Percentiles rank a stretch among this genome's conserved stretches.
Evolutionary conservation across 176 grass and related monocot species (phyloP).

Genomic region (Carex littledalei): DNA sequence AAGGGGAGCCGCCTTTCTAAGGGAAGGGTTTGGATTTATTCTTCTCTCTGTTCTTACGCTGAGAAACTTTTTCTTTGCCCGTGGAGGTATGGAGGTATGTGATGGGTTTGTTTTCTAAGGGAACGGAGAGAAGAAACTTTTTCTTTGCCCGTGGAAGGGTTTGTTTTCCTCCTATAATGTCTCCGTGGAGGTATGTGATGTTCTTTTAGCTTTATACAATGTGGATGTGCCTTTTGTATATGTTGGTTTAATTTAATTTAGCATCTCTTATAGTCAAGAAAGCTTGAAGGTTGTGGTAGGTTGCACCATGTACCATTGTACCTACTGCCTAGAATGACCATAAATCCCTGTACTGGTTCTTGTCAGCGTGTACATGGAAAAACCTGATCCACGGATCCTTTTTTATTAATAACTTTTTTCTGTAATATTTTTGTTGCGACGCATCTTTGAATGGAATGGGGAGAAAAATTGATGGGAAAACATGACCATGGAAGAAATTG

Average conservation of each 20-base stretch:
- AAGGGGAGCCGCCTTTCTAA: no score
- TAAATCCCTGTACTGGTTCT: background rate
- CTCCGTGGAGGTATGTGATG: no score
- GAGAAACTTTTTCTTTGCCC: no score
- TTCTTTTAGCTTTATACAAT: background rate
- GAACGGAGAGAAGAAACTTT: no score
- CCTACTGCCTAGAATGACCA: background rate
- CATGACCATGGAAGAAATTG: background rate
- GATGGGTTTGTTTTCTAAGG: no score
- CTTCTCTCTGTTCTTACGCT: no score
- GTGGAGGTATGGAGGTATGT: no score
- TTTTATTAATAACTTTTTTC: background rate
- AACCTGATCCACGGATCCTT: background rate
- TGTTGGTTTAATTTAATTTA: background rate
- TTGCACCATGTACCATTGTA: no score
- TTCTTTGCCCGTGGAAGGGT: no score
- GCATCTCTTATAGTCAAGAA: background rate
- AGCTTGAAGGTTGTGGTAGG: background rate
- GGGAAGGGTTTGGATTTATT: no score
- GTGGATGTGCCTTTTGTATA: background rate
- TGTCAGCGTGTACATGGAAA: background rate
- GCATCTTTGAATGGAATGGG: conserved; percentile 93
- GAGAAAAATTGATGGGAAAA: conserved; percentile 94
- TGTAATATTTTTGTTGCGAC: conserved; percentile 68
- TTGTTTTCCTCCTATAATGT: no score